Evolutionary conservation across 169 alveolate genomes (phyloP), one percentile per base, ranked within the genome.

Genomic region (Ichthyophthirius multifiliis): DNA sequence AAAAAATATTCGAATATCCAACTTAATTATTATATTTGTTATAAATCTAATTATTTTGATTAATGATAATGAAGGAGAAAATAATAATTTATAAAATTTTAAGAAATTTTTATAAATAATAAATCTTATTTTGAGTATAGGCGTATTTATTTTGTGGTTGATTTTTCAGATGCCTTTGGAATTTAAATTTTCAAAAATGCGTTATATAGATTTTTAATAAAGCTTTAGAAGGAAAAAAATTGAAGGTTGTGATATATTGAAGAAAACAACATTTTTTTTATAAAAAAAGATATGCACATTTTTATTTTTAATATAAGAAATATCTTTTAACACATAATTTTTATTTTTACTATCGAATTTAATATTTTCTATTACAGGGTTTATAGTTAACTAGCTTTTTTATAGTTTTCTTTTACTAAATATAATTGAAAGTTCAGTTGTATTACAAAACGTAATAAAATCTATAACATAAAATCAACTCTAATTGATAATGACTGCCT

Each of bases 401-500:
- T 89, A 86, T 39, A 18, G 82, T 41, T 65, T 89, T 37, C 81
- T 83, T 13, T 83, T 89, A 5, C 76, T 89, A 9, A 91, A 89
- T 41, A 63, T 89, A 1, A 77, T 89, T 37, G 86, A 83, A 31
- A 39, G 93, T 65, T 63, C 82, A 35, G 81, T 78, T 3, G 82
- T 71, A 3, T 67, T 90, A 5, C 10, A 65, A 20, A 85, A 88
- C 34, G 89, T 90, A 0, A 82, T 88, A 9, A 45, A 74, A 47
- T 82, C 94, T 4, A 79, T 89, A 12, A 82, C 93, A 0, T 30
- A 73, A n/a, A 90, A 87, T 46, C 34, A 31, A 43, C 83, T 75
- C 7, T 48, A 89, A 41, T 31, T 89, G 2, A 44, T 86, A 15
- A 78, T 86, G 83, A 89, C 94, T 5, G 79, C 83, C 1, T 23